Percentiles rank a stretch among this genome's conserved stretches.
Conservation (phyloP, 306 rosid species). For the Dryas alaskensis region DNA sequence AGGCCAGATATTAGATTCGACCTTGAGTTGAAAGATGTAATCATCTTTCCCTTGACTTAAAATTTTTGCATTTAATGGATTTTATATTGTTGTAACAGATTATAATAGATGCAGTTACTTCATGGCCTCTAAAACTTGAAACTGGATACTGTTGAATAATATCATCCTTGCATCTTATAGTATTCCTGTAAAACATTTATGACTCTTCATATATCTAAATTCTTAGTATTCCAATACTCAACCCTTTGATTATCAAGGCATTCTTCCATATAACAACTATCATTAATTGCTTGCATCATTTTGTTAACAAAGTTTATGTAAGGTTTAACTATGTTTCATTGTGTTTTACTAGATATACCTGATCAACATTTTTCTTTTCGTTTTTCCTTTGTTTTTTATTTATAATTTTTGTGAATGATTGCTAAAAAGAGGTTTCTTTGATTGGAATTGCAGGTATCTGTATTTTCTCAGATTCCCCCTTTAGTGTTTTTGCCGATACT, state of each 20-base stretch:
- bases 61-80: not conserved
- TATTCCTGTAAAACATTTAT: too few species aligned
- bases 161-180: not conserved
- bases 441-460: conserved; percentile 70
- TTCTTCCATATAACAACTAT: not conserved
- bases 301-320: too few species aligned
- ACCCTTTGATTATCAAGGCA: not conserved
- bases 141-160: not conserved
- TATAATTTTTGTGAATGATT: not conserved
- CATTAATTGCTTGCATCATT: too few species aligned
- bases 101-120: not conserved
- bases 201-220: not conserved
- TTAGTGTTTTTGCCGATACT: conserved; percentile 79
- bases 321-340: not conserved
- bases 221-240: not conserved
- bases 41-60: conserved; percentile 27
- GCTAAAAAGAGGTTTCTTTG: not conserved
- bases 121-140: too few species aligned
- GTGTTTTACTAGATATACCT: too few species aligned
- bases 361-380: too few species aligned
- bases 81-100: not conserved
- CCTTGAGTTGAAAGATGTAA: conserved; percentile 88
- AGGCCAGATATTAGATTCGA: conserved; percentile 86
- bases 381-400: not conserved
- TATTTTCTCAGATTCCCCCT: conserved; percentile 65